Evolutionary conservation across 768 basidiomycete genomes (phyloP).

Genomic region (Lyophyllum atratum): DNA sequence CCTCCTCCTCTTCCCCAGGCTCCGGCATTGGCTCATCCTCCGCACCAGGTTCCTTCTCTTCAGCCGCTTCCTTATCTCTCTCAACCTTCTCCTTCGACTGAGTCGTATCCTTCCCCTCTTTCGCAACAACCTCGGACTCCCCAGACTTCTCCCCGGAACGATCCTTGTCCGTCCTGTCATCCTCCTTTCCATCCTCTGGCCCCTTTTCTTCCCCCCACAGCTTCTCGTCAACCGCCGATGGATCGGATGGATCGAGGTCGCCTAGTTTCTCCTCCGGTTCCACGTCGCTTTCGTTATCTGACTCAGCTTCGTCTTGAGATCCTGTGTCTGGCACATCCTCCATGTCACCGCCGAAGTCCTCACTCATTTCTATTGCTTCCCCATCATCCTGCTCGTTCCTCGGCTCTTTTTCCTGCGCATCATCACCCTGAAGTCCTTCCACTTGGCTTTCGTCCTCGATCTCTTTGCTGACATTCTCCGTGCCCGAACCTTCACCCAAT

Average conservation of each 20-base stretch:
- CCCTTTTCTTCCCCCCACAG: constrained; percentile 89
- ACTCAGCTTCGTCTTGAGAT: constrained; percentile 51
- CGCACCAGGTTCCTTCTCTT: constrained; percentile 17
- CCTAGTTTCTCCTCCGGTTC: constrained; percentile 85
- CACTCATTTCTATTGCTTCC: constrained; percentile 87
- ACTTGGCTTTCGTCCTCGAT: constrained; percentile 97
- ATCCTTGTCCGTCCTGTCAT: constrained; percentile 64
- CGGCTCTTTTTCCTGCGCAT: constrained; percentile 44
- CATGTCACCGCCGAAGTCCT: constrained; percentile 86
- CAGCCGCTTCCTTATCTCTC: constrained; percentile 26
- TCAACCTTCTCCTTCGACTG: constrained; percentile 34
- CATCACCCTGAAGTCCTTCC: constrained; percentile 83
- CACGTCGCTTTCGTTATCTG: constrained; percentile 52
- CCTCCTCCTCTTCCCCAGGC: constrained; percentile 38
- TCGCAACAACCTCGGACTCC: constrained; percentile 74
- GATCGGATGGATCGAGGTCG: constrained; percentile 81
- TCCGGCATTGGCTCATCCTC: constrained; percentile 22
- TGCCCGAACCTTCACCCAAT: constrained; percentile 84
- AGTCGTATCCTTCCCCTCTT: constrained; percentile 56
- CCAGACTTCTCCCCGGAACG: constrained; percentile 51
- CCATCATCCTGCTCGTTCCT: constrained; percentile 56
- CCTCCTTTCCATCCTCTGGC: constrained; percentile 50
- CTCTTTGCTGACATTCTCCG: constrained; percentile 88
- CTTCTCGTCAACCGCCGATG: constrained; percentile 90
- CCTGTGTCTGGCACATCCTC: constrained; percentile 79